A percentile compares a stretch with the other conserved stretches of the same genome.
Conservation (phyloP, 2,329 filamentous ascomycete genomes). For the Neonectria sp. region DNA sequence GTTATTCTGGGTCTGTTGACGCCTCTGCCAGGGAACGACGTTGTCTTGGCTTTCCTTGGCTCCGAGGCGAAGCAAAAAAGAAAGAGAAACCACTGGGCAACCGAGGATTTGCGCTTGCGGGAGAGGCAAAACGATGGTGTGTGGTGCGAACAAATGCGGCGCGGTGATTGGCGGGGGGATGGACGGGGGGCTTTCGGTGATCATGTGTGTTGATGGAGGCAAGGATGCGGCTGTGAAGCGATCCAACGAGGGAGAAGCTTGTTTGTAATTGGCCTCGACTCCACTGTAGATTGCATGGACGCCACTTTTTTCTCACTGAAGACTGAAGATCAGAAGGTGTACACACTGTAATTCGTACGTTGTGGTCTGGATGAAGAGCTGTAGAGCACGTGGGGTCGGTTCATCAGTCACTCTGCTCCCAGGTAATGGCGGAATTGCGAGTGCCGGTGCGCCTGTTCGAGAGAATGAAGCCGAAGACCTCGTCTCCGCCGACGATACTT, state of each 20-base stretch:
- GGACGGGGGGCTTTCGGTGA: neutral
- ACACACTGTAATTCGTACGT: neutral
- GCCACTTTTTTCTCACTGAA: neutral
- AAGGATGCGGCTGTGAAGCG: neutral
- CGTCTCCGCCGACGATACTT: neutral
- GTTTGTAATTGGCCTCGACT: neutral
- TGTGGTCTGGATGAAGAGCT: slow-evolving; percentile 5
- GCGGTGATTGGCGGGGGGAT: neutral
- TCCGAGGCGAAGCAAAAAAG: slow-evolving; percentile 25
- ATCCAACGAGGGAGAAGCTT: neutral
- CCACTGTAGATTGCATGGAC: slow-evolving; percentile 13
- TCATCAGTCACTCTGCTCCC: neutral
- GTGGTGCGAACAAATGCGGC: neutral
- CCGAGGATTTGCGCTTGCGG: slow-evolving; percentile 9
- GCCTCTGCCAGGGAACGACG: slow-evolving; percentile 10
- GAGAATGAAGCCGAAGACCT: slow-evolving; percentile 1
- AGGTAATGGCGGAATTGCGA: slow-evolving; percentile 10
- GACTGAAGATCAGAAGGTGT: neutral
- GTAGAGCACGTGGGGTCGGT: slow-evolving; percentile 31
- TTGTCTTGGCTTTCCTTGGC: slow-evolving; percentile 26
- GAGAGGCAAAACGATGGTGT: slow-evolving; percentile 1
- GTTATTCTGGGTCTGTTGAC: slow-evolving; percentile 13
- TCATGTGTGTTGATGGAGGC: slow-evolving; percentile 6
- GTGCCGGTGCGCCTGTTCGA: neutral
- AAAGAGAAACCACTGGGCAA: neutral